Evolutionary conservation across 2,329 filamentous ascomycete genomes (phyloP).

Genomic region (Arthrinium phaeospermum): DNA sequence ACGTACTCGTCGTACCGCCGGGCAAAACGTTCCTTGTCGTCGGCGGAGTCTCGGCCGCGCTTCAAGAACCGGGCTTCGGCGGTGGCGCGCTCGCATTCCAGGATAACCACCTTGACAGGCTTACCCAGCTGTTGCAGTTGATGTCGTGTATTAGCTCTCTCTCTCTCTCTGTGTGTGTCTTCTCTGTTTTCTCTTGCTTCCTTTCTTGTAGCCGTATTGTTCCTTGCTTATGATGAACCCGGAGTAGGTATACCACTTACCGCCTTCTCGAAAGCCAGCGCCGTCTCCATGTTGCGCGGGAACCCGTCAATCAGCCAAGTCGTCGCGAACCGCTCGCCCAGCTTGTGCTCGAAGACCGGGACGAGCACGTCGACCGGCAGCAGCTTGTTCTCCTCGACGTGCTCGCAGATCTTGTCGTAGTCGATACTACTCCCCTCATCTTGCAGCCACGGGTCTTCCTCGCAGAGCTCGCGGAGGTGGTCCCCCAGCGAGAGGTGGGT

Average conservation of each 20-base stretch:
- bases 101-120: background rate
- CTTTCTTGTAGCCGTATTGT: too few species aligned
- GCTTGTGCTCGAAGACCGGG: background rate
- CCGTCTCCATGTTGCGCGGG: background rate
- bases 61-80: background rate
- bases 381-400: background rate
- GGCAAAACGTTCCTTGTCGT: constrained; percentile 28
- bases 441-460: background rate
- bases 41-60: constrained; percentile 24
- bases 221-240: too few species aligned
- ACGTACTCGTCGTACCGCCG: constrained; percentile 28
- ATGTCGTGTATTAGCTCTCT: background rate
- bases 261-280: background rate
- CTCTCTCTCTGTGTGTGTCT: background rate
- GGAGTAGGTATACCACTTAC: background rate
- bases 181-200: too few species aligned
- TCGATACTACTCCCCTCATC: background rate
- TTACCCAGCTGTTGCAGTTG: background rate
- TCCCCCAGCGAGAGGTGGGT: background rate
- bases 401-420: background rate
- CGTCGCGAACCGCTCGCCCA: background rate
- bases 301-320: background rate
- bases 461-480: background rate
- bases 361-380: background rate
- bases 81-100: background rate